Evolutionary conservation across 805 yeast species (phyloP).

Genomic region (Kazachstania viticola): DNA sequence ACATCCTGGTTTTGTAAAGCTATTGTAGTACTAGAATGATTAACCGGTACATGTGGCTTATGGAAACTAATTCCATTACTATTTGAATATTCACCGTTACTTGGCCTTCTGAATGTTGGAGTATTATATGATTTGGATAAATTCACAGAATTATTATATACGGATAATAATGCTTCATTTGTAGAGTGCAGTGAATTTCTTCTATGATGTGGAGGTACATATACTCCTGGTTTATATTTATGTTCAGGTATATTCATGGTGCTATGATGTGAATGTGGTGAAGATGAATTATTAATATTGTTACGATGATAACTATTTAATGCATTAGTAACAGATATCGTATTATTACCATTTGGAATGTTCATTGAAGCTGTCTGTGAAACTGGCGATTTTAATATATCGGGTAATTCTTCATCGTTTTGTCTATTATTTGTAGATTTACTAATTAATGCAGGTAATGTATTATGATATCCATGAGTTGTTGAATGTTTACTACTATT

Average conservation of each 20-base stretch:
- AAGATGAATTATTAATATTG: too few relatives aligned
- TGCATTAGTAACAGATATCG: background rate
- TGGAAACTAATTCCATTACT: background rate
- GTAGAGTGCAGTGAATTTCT: slow-evolving; percentile 19
- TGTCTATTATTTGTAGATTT: background rate
- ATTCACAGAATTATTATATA: slow-evolving; percentile 12
- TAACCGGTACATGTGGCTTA: slow-evolving; percentile 8
- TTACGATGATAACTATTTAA: too few relatives aligned
- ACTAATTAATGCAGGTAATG: background rate
- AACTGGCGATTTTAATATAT: slow-evolving; percentile 22
- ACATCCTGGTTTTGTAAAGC: slow-evolving; percentile 21
- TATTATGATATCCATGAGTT: background rate
- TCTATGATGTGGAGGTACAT: slow-evolving; percentile 47
- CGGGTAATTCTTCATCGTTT: slow-evolving; percentile 16
- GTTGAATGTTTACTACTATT: too few relatives aligned
- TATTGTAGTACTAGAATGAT: slow-evolving; percentile 18
- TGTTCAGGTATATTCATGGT: too few relatives aligned
- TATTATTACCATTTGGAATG: background rate
- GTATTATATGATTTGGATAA: slow-evolving; percentile 7
- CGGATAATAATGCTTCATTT: slow-evolving; percentile 17
- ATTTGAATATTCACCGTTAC: background rate
- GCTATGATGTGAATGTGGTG: too few relatives aligned
- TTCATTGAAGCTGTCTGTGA: background rate
- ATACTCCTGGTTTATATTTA: slow-evolving; percentile 23
- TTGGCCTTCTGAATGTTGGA: background rate